Base-by-base conservation (phyloP, 2,329 filamentous ascomycete species). In the Colletotrichum tamarilloi region DNA sequence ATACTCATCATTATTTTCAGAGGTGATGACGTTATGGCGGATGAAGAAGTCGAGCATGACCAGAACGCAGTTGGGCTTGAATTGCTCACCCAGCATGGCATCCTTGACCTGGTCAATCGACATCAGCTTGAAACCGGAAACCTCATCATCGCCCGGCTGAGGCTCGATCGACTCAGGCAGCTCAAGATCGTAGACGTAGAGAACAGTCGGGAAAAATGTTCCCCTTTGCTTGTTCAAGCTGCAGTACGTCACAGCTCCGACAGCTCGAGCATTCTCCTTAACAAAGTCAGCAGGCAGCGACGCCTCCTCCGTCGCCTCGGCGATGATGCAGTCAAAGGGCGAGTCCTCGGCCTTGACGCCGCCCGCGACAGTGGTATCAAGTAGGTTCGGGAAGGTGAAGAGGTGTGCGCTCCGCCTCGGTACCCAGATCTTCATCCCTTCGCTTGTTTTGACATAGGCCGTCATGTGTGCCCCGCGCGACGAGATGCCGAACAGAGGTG, bases 1-100 rank as follows among this genome's bases (percentile, higher is more conserved):
- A 79, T 92, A 97, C 76, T 94, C 88, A 66, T 84, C 84, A 83
- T 97, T 94, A 69, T 91, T 92, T 79, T 94, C 93, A 0, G 88
- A 82, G 1, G 91, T 95, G 72, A 97, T 79, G 62, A 94, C 85
- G 0, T 93, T 93, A 81, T 95, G 94, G 28, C 95, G 84, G 58
- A 97, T 84, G 77, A 97, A 90, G 81, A 97, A 97, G 78, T 97
- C 94, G 60, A 97, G 86, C 84, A 96, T 85, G 60, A 96, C 92
- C 35, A 93, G 80, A 30, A 93, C 92, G 77, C 94, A 95, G 78
- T 97, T 97, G 0, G 95, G 92, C 85, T 97, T 97, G 84, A 97
- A 97, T 80, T 94, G 90, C 3, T 91, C 91, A 19, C 85, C 85
- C 22, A 86, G 82, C 85, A 97, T 85, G 1, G 91, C 90, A 66